Evolutionary conservation across 2,329 filamentous ascomycete genomes (phyloP).

Genomic region (Pezicula carpinea): DNA sequence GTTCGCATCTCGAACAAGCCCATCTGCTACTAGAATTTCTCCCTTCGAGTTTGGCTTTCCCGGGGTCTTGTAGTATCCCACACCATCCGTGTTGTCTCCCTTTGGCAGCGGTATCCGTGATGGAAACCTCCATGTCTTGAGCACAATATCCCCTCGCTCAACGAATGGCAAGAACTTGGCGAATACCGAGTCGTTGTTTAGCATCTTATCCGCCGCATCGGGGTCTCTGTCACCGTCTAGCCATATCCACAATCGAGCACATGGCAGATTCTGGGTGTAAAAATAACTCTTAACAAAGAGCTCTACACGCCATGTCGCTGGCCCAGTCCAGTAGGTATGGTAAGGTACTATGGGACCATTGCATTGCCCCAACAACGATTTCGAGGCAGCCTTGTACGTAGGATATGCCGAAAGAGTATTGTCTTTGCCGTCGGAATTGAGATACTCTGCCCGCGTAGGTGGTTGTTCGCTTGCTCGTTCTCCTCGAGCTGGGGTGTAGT

Average conservation of each 20-base stretch:
- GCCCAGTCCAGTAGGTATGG: conserved; percentile 53
- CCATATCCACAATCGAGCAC: conserved; percentile 49
- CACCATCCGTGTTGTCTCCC: conserved; percentile 42
- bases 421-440: conserved; percentile 29
- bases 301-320: conserved; percentile 52
- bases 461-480: conserved; percentile 28
- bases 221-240: conserved; percentile 48
- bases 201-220: conserved; percentile 44
- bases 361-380: conserved; percentile 41
- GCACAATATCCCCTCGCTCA: conserved; percentile 44
- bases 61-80: conserved; percentile 43
- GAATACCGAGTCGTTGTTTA: conserved; percentile 46
- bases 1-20: conserved; percentile 42
- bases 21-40: conserved; percentile 40
- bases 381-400: conserved; percentile 32
- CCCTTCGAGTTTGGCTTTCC: conserved; percentile 33
- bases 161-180: conserved; percentile 48
- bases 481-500: conserved; percentile 35
- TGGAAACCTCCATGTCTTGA: conserved; percentile 50
- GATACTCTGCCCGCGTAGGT: conserved; percentile 26
- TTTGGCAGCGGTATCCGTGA: conserved; percentile 45
- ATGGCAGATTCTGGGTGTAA: conserved; percentile 51
- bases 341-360: conserved; percentile 51
- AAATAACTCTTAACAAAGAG: conserved; percentile 52
- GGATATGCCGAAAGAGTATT: conserved; percentile 29